Conservation (phyloP, 2,329 filamentous ascomycete species). For the Fusarium chuoi region DNA sequence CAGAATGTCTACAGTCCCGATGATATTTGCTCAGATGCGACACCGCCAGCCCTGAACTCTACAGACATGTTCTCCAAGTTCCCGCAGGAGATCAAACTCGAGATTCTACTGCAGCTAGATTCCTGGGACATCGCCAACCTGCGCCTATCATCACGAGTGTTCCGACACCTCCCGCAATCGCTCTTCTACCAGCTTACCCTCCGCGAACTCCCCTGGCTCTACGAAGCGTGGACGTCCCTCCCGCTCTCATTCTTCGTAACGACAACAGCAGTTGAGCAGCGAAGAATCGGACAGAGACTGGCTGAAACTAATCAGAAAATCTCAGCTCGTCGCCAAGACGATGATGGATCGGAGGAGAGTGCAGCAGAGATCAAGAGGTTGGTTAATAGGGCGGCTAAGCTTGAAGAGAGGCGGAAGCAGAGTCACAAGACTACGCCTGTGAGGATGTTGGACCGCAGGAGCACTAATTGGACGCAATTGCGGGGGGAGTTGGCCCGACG, state of each 20-base stretch:
- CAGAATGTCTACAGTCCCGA: neutral
- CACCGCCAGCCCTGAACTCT: too few relatives aligned
- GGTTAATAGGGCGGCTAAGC: neutral
- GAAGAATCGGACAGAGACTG: neutral
- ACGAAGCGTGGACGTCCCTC: conserved; percentile 27
- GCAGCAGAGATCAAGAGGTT: neutral
- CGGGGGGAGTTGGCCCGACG: neutral
- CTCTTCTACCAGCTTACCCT: conserved; percentile 13
- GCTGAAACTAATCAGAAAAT: too few relatives aligned
- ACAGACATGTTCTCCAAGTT: neutral
- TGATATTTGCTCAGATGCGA: neutral
- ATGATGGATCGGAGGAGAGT: neutral
- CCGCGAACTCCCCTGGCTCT: conserved; percentile 26
- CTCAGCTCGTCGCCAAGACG: too few relatives aligned
- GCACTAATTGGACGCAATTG: neutral
- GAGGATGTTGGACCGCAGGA: neutral
- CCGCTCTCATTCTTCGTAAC: conserved; percentile 29
- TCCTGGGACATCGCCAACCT: neutral
- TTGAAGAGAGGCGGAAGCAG: neutral
- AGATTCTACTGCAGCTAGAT: neutral
- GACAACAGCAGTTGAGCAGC: conserved; percentile 1
- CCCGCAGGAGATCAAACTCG: conserved; percentile 1
- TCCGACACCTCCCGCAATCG: conserved; percentile 1
- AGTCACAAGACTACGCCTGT: neutral
- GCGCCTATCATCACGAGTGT: conserved; percentile 13